A percentile compares a stretch with the other conserved stretches of the same genome.
phyloP scores from a whole-genome alignment of 805 yeast genomes.

The Wickerhamomyces silvicola region DNA sequence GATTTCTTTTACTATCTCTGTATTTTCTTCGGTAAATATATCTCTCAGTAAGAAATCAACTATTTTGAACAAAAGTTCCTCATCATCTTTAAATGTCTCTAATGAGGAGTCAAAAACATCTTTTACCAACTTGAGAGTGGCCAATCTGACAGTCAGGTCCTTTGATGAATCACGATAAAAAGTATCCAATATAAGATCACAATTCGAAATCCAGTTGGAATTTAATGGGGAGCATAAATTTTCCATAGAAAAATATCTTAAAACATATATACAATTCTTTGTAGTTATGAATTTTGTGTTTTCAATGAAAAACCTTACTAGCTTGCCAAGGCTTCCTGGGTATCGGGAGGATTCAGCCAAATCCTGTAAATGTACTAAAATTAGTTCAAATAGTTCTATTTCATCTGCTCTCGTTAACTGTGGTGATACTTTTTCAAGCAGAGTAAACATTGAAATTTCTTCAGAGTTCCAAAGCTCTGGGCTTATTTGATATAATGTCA shows the following conservation, averaged over 20 bases:
- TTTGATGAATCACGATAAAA: conserved; percentile 30
- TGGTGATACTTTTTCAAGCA: conserved; percentile 16
- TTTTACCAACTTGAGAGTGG: conserved; percentile 23
- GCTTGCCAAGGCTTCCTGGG: conserved; percentile 35
- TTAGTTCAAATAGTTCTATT: conserved; percentile 26
- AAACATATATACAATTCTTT: conserved; percentile 34
- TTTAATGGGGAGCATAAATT: conserved; percentile 48
- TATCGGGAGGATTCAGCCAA: conserved; percentile 27
- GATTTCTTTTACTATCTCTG: conserved; percentile 26
- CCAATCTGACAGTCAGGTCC: conserved; percentile 24
- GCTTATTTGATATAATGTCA: conserved; percentile 27
- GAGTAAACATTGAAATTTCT: conserved; percentile 7
- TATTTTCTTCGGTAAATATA: conserved; percentile 12
- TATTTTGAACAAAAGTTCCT: conserved; percentile 10
- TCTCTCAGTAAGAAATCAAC: conserved; percentile 12
- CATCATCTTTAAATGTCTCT: conserved; percentile 6
- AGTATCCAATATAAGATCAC: conserved; percentile 36
- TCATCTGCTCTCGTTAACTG: conserved; percentile 24
- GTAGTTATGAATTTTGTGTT: conserved; percentile 32
- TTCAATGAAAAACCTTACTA: conserved; percentile 35
- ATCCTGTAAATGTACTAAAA: conserved; percentile 29
- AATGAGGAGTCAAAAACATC: conserved; percentile 21
- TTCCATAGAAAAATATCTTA: conserved; percentile 41
- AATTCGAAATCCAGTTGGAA: conserved; percentile 45
- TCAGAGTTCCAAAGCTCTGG: conserved; percentile 36